These are phyloP conservation scores for Phytophthora fragariaefolia DNA, from an alignment of 352 stramenopile species.

Conservation along the genomic window DNA sequence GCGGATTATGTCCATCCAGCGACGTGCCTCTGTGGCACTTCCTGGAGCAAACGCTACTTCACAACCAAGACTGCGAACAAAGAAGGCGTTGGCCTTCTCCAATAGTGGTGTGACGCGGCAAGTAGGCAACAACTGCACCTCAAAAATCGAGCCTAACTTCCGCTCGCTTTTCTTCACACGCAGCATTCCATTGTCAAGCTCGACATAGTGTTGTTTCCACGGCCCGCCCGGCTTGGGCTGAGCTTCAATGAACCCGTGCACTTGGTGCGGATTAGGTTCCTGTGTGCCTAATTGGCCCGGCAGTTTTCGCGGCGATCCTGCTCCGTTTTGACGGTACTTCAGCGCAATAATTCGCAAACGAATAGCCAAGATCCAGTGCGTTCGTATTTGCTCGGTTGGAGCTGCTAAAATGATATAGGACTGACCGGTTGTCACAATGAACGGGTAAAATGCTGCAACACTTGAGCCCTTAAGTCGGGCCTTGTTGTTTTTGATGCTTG, in stretches of 20 bases:
- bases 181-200: conserved; percentile 70
- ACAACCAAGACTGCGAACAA: conserved; percentile 52
- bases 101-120: conserved; percentile 46
- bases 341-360: conserved; percentile 69
- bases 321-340: conserved; percentile 62
- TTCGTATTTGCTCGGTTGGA: conserved; percentile 48
- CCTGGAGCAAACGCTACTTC: conserved; percentile 57
- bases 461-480: conserved; percentile 22
- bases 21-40: conserved; percentile 44
- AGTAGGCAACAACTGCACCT: conserved; percentile 60
- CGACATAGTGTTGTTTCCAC: conserved; percentile 70
- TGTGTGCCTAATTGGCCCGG: background rate
- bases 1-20: conserved; percentile 57
- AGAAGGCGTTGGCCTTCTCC: conserved; percentile 66
- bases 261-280: conserved; percentile 28
- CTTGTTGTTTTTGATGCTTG: conserved; percentile 12
- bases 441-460: conserved; percentile 50
- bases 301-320: conserved; percentile 19
- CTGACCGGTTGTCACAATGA: conserved; percentile 64
- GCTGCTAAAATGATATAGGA: conserved; percentile 60
- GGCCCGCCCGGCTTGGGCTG: conserved; percentile 48
- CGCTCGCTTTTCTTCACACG: conserved; percentile 71
- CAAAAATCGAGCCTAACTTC: conserved; percentile 57
- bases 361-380: conserved; percentile 70
- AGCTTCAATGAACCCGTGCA: conserved; percentile 69